A percentile compares a stretch with the other conserved stretches of the same genome.
Evolutionary conservation across 306 rosid species (phyloP).

Genomic region (Cucumis melo): DNA sequence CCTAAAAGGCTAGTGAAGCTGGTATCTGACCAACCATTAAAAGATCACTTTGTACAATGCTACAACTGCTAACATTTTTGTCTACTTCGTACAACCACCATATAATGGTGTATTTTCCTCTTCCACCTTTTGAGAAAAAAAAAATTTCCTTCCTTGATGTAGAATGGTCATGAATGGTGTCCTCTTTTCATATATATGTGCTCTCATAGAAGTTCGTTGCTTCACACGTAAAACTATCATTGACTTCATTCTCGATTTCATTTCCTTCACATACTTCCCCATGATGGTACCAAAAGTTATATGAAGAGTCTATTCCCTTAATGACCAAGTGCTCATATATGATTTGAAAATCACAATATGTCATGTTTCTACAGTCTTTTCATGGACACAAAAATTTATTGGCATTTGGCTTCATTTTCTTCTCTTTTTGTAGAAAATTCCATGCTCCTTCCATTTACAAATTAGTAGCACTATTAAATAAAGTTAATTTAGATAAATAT

Average conservation of each 20-base stretch:
- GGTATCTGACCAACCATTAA: not conserved
- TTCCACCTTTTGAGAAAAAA: too few species aligned
- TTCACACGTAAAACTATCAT: too few species aligned
- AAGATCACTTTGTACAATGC: not conserved
- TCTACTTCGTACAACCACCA: not conserved
- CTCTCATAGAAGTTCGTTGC: too few species aligned
- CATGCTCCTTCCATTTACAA: not conserved
- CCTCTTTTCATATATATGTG: too few species aligned
- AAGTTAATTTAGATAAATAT: not conserved
- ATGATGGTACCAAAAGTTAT: not conserved
- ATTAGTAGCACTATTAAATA: not conserved
- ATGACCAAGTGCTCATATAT: not conserved
- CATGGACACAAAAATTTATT: not conserved
- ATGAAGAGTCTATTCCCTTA: too few species aligned
- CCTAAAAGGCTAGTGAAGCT: not conserved
- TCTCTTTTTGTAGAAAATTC: not conserved
- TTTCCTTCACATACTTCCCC: not conserved
- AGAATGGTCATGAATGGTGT: too few species aligned
- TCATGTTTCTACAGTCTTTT: not conserved
- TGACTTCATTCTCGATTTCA: too few species aligned
- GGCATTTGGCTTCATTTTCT: not conserved
- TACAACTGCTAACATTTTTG: not conserved
- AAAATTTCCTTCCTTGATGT: too few species aligned
- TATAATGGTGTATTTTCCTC: too few species aligned
- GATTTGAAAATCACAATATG: not conserved